Percentiles rank a stretch among this genome's conserved stretches.
phyloP scores from a whole-genome alignment of 345 rosid species.

The Aegle marmelos region DNA sequence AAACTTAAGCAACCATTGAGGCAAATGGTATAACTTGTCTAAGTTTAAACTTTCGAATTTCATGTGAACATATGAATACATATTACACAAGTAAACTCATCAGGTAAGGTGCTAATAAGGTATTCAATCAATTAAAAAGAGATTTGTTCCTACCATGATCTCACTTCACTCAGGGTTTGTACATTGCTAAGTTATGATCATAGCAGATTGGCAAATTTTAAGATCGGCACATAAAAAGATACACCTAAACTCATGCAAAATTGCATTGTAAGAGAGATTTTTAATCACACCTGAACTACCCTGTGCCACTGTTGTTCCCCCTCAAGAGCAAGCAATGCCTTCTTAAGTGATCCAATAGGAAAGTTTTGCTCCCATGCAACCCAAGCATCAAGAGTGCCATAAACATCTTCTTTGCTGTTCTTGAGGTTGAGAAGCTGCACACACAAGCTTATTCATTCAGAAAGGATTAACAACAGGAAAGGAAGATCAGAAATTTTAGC shows the following conservation, averaged over 20 bases:
- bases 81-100: not conserved
- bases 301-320: slow-evolving; percentile 89
- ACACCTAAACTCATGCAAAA: not conserved
- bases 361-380: slow-evolving; percentile 91
- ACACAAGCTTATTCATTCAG: not conserved
- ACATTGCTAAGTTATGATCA: not conserved
- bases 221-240: not conserved
- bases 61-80: not conserved
- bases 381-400: slow-evolving; percentile 95
- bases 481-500: no score
- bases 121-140: not conserved
- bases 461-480: no score
- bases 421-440: slow-evolving; percentile 70
- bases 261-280: slow-evolving; percentile 5
- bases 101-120: not conserved
- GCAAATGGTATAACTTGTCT: not conserved
- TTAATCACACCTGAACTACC: slow-evolving; percentile 64
- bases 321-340: slow-evolving; percentile 66
- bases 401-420: slow-evolving; percentile 78
- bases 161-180: not conserved
- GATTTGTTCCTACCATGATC: not conserved
- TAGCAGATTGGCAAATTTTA: not conserved
- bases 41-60: not conserved
- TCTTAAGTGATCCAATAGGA: slow-evolving; percentile 74
- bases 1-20: not conserved